These are phyloP conservation scores for Cercophora scortea DNA, from an alignment of 495 filamentous ascomycete species.

Conservation along the genomic window DNA sequence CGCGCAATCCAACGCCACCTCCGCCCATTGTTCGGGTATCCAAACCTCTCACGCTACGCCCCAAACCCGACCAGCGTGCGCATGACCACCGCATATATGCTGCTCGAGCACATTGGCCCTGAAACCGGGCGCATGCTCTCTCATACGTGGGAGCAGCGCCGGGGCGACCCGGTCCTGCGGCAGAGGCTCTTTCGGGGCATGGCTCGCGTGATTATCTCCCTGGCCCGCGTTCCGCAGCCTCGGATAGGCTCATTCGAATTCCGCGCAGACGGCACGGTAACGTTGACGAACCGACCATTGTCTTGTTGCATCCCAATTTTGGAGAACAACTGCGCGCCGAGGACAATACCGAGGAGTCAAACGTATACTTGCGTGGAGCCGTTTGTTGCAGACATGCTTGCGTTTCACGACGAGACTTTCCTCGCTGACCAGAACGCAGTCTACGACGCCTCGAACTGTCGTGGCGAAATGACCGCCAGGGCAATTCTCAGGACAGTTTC, in stretches of 20 bases:
- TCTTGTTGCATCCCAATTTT: conserved; percentile 15
- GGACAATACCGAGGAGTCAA: conserved; percentile 15
- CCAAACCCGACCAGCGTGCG: conserved; percentile 1
- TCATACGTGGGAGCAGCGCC: conserved; percentile 17
- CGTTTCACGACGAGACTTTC: conserved; percentile 23
- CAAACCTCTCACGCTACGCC: conserved; percentile 8
- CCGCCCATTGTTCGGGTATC: not conserved
- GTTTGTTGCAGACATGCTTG: conserved; percentile 21
- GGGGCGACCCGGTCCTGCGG: conserved; percentile 11
- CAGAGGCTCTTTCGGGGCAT: conserved; percentile 23
- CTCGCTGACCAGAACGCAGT: conserved; percentile 24
- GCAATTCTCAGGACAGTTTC: conserved; percentile 19
- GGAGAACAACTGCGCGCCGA: conserved; percentile 26
- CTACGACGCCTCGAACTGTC: conserved; percentile 15
- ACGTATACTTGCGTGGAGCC: conserved; percentile 21
- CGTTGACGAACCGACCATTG: conserved; percentile 27
- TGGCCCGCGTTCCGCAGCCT: conserved; percentile 19
- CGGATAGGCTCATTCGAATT: conserved; percentile 32
- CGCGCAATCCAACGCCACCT: conserved; percentile 3
- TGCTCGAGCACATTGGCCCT: conserved; percentile 13
- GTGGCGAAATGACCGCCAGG: conserved; percentile 18
- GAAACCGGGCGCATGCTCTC: conserved; percentile 29
- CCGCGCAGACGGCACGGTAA: conserved; percentile 17
- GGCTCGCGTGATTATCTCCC: conserved; percentile 23
- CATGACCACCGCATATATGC: conserved; percentile 13